Conservation (phyloP, 2,329 filamentous ascomycete genomes). For the Ophiocordyceps camponoti-floridani region DNA sequence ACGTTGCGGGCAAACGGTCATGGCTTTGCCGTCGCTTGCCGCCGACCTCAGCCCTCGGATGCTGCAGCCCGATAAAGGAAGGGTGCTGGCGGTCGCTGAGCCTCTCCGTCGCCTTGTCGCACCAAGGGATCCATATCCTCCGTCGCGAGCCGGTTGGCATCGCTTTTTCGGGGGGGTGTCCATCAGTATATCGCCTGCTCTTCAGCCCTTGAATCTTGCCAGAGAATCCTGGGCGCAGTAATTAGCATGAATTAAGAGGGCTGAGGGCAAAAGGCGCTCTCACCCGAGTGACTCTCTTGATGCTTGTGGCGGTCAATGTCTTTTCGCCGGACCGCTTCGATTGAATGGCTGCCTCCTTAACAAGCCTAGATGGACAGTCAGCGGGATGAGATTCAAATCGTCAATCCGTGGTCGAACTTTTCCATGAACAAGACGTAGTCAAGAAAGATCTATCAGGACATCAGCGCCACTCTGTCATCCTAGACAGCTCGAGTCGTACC, state of each 20-base stretch:
- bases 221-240: slow-evolving; percentile 35
- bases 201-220: slow-evolving; percentile 49
- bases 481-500: slow-evolving; percentile 27
- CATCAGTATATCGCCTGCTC: too few relatives aligned
- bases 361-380: slow-evolving; percentile 30
- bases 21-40: too few relatives aligned
- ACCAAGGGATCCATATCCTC: too few relatives aligned
- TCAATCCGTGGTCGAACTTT: slow-evolving; percentile 19
- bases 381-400: neutral
- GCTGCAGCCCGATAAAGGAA: too few relatives aligned
- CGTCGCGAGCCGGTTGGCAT: too few relatives aligned
- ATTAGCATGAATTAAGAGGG: neutral
- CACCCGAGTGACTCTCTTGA: slow-evolving; percentile 64
- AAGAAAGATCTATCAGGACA: slow-evolving; percentile 51
- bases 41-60: too few relatives aligned
- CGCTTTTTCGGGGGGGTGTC: too few relatives aligned
- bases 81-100: too few relatives aligned
- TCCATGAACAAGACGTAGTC: slow-evolving; percentile 74
- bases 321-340: slow-evolving; percentile 58
- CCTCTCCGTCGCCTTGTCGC: too few relatives aligned
- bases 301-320: slow-evolving; percentile 53
- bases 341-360: slow-evolving; percentile 64
- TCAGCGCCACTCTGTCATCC: slow-evolving; percentile 7
- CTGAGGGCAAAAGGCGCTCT: slow-evolving; percentile 11
- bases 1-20: too few relatives aligned